phyloP scores from a whole-genome alignment of 1,139 yeast species.

The Tardiomyces blankii region DNA sequence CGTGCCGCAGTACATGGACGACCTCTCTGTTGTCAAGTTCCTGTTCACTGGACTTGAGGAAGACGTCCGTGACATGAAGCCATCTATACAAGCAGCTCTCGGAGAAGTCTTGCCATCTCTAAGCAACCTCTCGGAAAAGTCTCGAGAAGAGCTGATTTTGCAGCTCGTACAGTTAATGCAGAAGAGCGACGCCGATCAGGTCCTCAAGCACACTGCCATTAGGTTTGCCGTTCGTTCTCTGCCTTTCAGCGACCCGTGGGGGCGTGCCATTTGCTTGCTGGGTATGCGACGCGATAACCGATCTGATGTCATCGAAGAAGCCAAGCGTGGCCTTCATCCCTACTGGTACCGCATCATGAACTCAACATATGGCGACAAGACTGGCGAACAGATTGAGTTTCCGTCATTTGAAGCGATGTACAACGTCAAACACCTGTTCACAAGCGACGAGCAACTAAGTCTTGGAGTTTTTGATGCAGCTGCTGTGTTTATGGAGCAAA shows the following conservation, averaged over 20 bases:
- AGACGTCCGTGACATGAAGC: constrained; percentile 51
- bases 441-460: constrained; percentile 1
- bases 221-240: constrained; percentile 57
- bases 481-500: constrained; percentile 28
- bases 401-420: constrained; percentile 21
- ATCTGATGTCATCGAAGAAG: constrained; percentile 71
- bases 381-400: constrained; percentile 13
- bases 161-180: constrained; percentile 33
- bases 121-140: constrained; percentile 28
- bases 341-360: constrained; percentile 41
- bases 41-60: constrained; percentile 61
- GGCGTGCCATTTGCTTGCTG: constrained; percentile 55
- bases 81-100: constrained; percentile 65
- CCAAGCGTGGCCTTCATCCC: constrained; percentile 75
- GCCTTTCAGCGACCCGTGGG: constrained; percentile 57
- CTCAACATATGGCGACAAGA: constrained; percentile 6
- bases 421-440: not conserved
- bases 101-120: constrained; percentile 47
- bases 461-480: constrained; percentile 20
- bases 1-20: constrained; percentile 29
- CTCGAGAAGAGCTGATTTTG: constrained; percentile 35
- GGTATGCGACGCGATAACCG: constrained; percentile 49
- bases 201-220: constrained; percentile 51
- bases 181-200: constrained; percentile 16
- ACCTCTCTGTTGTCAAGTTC: constrained; percentile 48